Evolutionary conservation across 2,329 filamentous ascomycete species (phyloP).

Genomic region (Verticillium zaregamsianum): DNA sequence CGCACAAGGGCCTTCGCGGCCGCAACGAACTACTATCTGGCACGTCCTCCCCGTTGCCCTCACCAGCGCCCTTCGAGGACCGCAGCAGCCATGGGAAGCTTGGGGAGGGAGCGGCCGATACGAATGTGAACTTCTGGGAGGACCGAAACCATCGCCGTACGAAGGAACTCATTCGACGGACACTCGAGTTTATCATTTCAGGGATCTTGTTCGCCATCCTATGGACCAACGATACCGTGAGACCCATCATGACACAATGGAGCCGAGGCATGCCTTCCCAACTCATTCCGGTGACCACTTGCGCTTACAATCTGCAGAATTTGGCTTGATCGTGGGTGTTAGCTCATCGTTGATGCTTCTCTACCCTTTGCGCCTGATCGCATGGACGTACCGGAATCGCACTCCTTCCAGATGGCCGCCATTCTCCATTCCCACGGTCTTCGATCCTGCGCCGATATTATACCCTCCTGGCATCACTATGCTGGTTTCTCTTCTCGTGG

Average conservation of each 20-base stretch:
- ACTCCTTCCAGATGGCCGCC: slow-evolving; percentile 32
- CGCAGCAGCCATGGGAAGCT: slow-evolving; percentile 17
- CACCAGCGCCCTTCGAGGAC: slow-evolving; percentile 42
- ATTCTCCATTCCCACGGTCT: slow-evolving; percentile 63
- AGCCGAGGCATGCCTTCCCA: slow-evolving; percentile 39
- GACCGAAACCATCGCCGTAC: slow-evolving; percentile 33
- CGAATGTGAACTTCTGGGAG: slow-evolving; percentile 11
- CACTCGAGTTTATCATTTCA: slow-evolving; percentile 49
- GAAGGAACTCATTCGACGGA: slow-evolving; percentile 48
- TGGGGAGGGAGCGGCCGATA: slow-evolving; percentile 13
- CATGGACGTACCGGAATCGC: slow-evolving; percentile 40
- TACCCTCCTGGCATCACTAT: slow-evolving; percentile 78
- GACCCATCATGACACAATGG: slow-evolving; percentile 41
- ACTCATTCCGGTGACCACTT: neutral
- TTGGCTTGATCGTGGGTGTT: slow-evolving; percentile 31
- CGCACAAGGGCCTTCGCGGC: slow-evolving; percentile 74
- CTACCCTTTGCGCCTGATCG: slow-evolving; percentile 58
- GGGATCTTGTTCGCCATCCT: slow-evolving; percentile 44
- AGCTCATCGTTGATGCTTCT: slow-evolving; percentile 37
- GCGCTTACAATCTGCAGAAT: slow-evolving; percentile 31
- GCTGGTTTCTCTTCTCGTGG: slow-evolving; percentile 71
- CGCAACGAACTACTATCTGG: slow-evolving; percentile 50
- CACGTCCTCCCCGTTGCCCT: slow-evolving; percentile 50
- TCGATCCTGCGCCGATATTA: slow-evolving; percentile 87
- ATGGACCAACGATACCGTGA: slow-evolving; percentile 40